Conservation (phyloP, 768 basidiomycete genomes). For the Boletus patriciae region DNA sequence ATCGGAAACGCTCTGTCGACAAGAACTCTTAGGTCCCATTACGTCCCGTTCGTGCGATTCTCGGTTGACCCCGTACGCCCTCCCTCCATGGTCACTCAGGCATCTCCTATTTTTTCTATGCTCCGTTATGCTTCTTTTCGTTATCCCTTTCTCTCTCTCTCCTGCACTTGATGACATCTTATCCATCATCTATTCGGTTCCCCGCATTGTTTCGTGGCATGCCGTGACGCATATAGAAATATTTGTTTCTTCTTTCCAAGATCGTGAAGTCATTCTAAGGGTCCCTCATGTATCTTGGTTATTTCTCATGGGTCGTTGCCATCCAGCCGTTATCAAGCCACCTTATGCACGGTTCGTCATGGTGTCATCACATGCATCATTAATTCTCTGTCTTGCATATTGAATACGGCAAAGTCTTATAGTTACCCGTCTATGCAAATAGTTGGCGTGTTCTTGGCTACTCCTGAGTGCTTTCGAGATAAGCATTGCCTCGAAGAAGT, state of each 20-base stretch:
- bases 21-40: constrained; percentile 23
- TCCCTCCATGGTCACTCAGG: constrained; percentile 1
- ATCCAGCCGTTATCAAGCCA: constrained; percentile 2
- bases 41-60: constrained; percentile 10
- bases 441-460: background rate
- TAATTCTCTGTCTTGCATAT: background rate
- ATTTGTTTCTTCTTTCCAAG: background rate
- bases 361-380: background rate
- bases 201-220: constrained; percentile 19
- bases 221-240: constrained; percentile 31
- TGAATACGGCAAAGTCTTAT: background rate
- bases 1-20: constrained; percentile 30
- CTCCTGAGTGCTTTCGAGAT: background rate
- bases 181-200: constrained; percentile 34
- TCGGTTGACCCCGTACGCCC: constrained; percentile 1
- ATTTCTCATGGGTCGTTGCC: constrained; percentile 19
- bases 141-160: constrained; percentile 9
- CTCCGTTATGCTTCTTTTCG: constrained; percentile 27
- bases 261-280: constrained; percentile 14
- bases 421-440: constrained; percentile 1
- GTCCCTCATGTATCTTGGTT: constrained; percentile 14
- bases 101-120: constrained; percentile 17
- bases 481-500: background rate
- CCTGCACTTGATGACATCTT: constrained; percentile 22
- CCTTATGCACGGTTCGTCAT: constrained; percentile 1